Evolutionary conservation across 106 monocot genomes (phyloP), one percentile per base, ranked within the genome.

Genomic region (Dendrobium catenatum): DNA sequence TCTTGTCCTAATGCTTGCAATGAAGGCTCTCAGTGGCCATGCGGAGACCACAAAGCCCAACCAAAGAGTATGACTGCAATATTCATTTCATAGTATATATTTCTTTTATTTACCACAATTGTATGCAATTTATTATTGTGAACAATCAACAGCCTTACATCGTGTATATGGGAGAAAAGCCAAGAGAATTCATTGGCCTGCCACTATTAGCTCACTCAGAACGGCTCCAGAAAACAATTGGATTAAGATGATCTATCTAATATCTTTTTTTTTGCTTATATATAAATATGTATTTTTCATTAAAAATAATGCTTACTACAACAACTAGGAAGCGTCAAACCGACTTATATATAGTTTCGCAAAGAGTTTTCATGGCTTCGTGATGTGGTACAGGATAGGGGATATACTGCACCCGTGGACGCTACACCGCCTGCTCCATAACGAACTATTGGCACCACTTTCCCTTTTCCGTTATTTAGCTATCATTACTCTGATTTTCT

Each of bases 331-430:
- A 37, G 37, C 37, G 37, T 37, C 37, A 0, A 37, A 37, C 37
- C 37, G 0, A 37, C 2, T 37, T 2, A 37, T 37, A 3, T 37
- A 3, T 37, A 72, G 77, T 41, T 86, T 83, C 54, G 80, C 44
- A 17, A 83, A 77, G 80, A 83, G 83, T 42, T 80, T 86, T 75
- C 77, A 86, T 77, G 86, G 80, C 33, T 83, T 86, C n/a, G n/a
- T n/a, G n/a, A n/a, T n/a, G n/a, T n/a, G n/a, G n/a, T n/a, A n/a
- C n/a, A n/a, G n/a, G n/a, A n/a, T n/a, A n/a, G n/a, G n/a, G n/a
- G n/a, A n/a, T n/a, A n/a, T n/a, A n/a, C n/a, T n/a, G n/a, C n/a
- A n/a, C n/a, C n/a, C n/a, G n/a, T n/a, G n/a, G n/a, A n/a, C n/a
- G n/a, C n/a, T n/a, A n/a, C n/a, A n/a, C n/a, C n/a, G n/a, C n/a